Evolutionary conservation across 306 rosid genomes (phyloP).

Genomic region (Echinosophora koreensis): DNA sequence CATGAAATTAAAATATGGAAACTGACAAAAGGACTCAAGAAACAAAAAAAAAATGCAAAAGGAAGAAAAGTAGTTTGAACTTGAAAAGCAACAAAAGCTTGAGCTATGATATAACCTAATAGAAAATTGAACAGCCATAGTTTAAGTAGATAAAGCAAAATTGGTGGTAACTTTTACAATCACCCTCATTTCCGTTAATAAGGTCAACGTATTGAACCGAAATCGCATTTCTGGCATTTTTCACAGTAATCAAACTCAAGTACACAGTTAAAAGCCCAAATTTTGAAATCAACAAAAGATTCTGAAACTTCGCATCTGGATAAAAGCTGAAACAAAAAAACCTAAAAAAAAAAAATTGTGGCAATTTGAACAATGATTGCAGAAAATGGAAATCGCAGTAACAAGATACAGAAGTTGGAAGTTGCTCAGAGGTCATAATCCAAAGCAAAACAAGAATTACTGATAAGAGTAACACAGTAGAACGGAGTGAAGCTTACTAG

Average conservation of each 20-base stretch:
- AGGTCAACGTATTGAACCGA: conserved; percentile 39
- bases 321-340: not conserved
- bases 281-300: not conserved
- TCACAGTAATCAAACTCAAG: not conserved
- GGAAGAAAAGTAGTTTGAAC: not conserved
- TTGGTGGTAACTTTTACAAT: not conserved
- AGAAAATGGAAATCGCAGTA: not conserved
- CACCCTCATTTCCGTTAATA: not conserved
- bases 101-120: not conserved
- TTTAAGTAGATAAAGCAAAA: conserved; percentile 25
- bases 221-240: conserved; percentile 27
- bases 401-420: not conserved
- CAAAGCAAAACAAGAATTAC: not conserved
- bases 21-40: not conserved
- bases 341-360: not conserved
- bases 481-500: conserved; percentile 46
- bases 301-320: conserved; percentile 1
- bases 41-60: not conserved
- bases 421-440: conserved; percentile 3
- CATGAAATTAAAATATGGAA: not conserved
- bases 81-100: not conserved
- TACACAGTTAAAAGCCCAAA: conserved; percentile 8
- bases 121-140: not conserved
- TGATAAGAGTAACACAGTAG: not conserved
- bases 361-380: conserved; percentile 4